Evolutionary conservation across 345 rosid species (phyloP).

Genomic region (Brassica carinata): DNA sequence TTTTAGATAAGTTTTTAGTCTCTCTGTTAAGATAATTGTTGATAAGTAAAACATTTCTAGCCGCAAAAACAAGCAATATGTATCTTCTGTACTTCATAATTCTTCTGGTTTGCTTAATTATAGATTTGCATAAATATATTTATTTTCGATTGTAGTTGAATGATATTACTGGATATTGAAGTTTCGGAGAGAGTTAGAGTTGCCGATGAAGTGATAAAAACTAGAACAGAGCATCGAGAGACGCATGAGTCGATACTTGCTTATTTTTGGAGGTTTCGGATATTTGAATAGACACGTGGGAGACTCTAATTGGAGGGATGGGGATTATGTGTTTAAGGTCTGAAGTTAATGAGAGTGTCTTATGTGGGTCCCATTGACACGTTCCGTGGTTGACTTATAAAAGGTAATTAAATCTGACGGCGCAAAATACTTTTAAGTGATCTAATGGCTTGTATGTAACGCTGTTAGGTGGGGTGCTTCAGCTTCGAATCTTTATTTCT

Average conservation of each 20-base stretch:
- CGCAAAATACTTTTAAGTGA: no score
- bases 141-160: background rate
- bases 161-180: conserved; percentile 2
- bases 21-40: conserved; percentile 8
- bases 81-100: conserved; percentile 31
- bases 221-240: conserved; percentile 52
- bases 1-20: conserved; percentile 15
- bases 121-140: conserved; percentile 34
- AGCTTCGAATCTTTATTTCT: conserved; percentile 22
- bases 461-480: no score
- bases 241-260: conserved; percentile 53
- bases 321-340: conserved; percentile 69
- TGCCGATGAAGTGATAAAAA: conserved; percentile 59
- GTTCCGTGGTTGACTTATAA: background rate
- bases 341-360: conserved; percentile 33
- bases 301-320: conserved; percentile 32
- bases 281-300: conserved; percentile 61
- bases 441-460: no score
- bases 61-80: background rate
- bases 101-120: conserved; percentile 35
- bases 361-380: conserved; percentile 31
- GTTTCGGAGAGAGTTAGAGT: conserved; percentile 37
- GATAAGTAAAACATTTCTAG: conserved; percentile 21
- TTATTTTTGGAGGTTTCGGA: conserved; percentile 44
- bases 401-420: no score